Conservation (phyloP, 2,329 filamentous ascomycete genomes). For the Colletotrichum liaoningense region DNA sequence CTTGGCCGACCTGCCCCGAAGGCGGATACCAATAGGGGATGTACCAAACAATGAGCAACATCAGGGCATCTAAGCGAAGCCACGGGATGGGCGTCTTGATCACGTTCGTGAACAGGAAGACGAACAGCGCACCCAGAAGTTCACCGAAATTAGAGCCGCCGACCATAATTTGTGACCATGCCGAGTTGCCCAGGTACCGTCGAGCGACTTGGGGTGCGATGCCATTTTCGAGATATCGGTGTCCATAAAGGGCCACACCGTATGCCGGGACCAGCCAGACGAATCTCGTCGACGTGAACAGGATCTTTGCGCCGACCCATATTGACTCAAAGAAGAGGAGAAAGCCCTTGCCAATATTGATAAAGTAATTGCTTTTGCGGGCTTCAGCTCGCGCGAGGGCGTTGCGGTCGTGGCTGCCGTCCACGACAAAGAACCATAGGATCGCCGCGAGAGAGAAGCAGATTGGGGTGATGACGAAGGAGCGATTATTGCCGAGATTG, state of each 20-base stretch:
- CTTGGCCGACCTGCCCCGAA: conserved; percentile 51
- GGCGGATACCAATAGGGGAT: conserved; percentile 58
- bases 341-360: conserved; percentile 14
- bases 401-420: conserved; percentile 47
- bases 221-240: conserved; percentile 62
- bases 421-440: conserved; percentile 59
- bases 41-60: conserved; percentile 60
- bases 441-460: conserved; percentile 55
- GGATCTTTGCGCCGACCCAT: conserved; percentile 56
- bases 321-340: conserved; percentile 50
- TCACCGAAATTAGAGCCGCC: conserved; percentile 63
- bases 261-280: conserved; percentile 63
- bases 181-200: conserved; percentile 58
- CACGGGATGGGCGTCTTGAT: conserved; percentile 62
- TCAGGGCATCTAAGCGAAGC: conserved; percentile 59
- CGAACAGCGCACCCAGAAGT: conserved; percentile 58
- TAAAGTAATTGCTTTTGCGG: conserved; percentile 18
- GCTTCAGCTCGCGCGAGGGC: conserved; percentile 38
- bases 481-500: conserved; percentile 61
- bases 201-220: conserved; percentile 58
- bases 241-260: conserved; percentile 59
- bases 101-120: conserved; percentile 60
- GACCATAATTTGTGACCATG: conserved; percentile 62
- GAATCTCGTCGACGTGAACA: conserved; percentile 59
- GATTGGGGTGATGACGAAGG: conserved; percentile 62